Percentiles rank a stretch among this genome's conserved stretches.
These are phyloP conservation scores for Plasmodium cynomolgi DNA, from an alignment of 169 alveolate species.

Conservation along the genomic window DNA sequence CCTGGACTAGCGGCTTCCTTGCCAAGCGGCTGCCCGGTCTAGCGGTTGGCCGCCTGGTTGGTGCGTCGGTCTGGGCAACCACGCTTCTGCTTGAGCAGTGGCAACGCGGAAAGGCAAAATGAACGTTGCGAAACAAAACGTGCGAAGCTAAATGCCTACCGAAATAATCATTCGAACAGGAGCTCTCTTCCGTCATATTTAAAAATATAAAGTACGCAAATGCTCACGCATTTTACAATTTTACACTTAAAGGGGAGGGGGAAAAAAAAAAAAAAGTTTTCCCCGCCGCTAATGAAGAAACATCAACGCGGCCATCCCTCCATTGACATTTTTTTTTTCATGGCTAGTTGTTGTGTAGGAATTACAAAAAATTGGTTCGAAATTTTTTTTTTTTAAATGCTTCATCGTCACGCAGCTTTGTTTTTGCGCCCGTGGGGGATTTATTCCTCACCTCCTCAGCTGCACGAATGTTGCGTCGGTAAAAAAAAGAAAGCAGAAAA, in stretches of 20 bases:
- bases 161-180: slow-evolving; percentile 4
- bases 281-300: neutral
- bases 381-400: no score
- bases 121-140: neutral
- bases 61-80: neutral
- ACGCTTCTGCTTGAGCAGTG: neutral
- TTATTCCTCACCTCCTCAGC: no score
- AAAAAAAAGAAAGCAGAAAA: neutral
- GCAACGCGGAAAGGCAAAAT: neutral
- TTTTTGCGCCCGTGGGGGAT: neutral
- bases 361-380: neutral
- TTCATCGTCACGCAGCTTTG: neutral
- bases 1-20: neutral
- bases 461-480: neutral
- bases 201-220: neutral
- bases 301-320: neutral
- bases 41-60: neutral
- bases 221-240: neutral
- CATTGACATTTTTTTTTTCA: neutral
- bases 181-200: slow-evolving; percentile 12
- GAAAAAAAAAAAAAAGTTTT: neutral
- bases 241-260: neutral
- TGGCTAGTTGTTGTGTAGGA: neutral
- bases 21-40: neutral
- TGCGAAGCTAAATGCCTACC: neutral